A percentile compares a stretch with the other conserved stretches of the same genome.
Evolutionary conservation across 2,329 filamentous ascomycete species (phyloP).

Genomic region (Aspergillus aculeatinus): DNA sequence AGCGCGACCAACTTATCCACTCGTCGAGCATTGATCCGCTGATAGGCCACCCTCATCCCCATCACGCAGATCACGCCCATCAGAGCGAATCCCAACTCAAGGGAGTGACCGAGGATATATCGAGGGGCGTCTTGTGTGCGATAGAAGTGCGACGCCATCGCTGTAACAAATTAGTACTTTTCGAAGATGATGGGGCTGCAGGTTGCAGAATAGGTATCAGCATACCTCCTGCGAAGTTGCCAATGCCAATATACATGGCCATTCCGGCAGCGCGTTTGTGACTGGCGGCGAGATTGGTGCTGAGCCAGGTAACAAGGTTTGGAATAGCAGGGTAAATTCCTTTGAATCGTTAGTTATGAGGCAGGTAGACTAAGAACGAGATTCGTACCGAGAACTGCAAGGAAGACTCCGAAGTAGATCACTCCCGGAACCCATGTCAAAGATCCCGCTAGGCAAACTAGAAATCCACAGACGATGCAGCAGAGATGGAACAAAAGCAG

Average conservation of each 20-base stretch:
- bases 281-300: conserved; percentile 59
- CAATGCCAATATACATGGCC: conserved; percentile 63
- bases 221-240: conserved; percentile 50
- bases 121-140: conserved; percentile 50
- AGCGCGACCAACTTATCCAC: conserved; percentile 35
- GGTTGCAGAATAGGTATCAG: not conserved
- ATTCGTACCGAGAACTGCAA: conserved; percentile 45
- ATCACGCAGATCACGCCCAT: conserved; percentile 48
- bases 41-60: conserved; percentile 53
- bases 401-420: conserved; percentile 50
- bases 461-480: conserved; percentile 58
- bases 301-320: conserved; percentile 56
- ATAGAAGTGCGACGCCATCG: conserved; percentile 73
- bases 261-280: conserved; percentile 60
- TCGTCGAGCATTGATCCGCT: conserved; percentile 58
- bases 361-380: too few species aligned
- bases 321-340: conserved; percentile 50
- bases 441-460: conserved; percentile 45
- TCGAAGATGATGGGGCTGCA: not conserved
- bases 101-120: conserved; percentile 52
- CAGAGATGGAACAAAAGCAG: conserved; percentile 57
- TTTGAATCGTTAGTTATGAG: conserved; percentile 14
- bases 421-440: conserved; percentile 38
- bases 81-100: conserved; percentile 52
- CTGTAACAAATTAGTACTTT: conserved; percentile 30